Evolutionary conservation across 441 rosid species (phyloP).

Genomic region (Arabidopsis lyrata): DNA sequence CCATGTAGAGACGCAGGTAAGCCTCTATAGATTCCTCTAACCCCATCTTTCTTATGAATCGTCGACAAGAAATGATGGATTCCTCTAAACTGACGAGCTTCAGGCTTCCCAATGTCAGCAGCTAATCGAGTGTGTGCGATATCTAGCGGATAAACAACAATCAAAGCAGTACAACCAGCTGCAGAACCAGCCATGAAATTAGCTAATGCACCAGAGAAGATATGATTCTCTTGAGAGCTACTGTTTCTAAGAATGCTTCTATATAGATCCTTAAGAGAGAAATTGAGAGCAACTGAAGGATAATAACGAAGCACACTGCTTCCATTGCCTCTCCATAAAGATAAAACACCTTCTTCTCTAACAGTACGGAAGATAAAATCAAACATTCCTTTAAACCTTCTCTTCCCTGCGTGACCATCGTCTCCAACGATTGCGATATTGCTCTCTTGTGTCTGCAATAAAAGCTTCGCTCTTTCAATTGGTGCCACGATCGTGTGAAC

Average conservation of each 20-base stretch:
- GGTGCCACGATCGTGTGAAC: conserved; percentile 99
- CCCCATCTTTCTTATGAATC: conserved; percentile 72
- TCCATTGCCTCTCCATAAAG: conserved; percentile 98
- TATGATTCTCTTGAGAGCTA: conserved; percentile 52
- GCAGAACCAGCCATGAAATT: conserved; percentile 92
- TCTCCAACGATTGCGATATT: conserved; percentile 70
- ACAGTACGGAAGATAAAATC: conserved; percentile 87
- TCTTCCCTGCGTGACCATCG: conserved; percentile 59
- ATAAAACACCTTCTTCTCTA: conserved; percentile 82
- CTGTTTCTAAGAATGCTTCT: conserved; percentile 70
- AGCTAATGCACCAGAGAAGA: conserved; percentile 72
- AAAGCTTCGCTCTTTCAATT: conserved; percentile 85
- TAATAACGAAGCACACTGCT: conserved; percentile 90
- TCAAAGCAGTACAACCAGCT: conserved; percentile 86
- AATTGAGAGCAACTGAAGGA: conserved; percentile 98
- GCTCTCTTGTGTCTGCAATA: conserved; percentile 96
- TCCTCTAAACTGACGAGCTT: conserved; percentile 81
- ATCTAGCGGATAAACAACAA: conserved; percentile 91
- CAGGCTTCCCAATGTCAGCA: conserved; percentile 85
- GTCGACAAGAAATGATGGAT: conserved; percentile 82
- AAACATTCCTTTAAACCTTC: conserved; percentile 83
- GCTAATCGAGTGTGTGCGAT: conserved; percentile 97
- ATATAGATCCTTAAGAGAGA: conserved; percentile 93
- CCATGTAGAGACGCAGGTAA: conserved; percentile 92
- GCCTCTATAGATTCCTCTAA: conserved; percentile 84